These are phyloP conservation scores for Ogataea salicorniae DNA, from an alignment of 805 yeast species.

Conservation along the genomic window DNA sequence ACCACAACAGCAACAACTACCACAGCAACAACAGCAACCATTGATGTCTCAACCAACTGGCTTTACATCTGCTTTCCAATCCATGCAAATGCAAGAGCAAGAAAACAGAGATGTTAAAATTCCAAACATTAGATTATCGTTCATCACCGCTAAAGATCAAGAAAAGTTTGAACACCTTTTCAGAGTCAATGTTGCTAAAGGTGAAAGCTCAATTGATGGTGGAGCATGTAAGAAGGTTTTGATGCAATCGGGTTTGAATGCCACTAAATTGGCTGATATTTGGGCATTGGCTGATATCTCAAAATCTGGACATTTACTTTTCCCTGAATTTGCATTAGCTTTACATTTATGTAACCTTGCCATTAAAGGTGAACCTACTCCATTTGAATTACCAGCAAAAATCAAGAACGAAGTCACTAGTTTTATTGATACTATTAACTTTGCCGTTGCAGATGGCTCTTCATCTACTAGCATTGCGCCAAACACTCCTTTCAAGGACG, in stretches of 20 bases:
- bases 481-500: slow-evolving; percentile 10
- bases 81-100: slow-evolving; percentile 12
- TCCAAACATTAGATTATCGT: slow-evolving; percentile 75
- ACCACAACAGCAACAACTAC: slow-evolving; percentile 11
- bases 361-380: slow-evolving; percentile 73
- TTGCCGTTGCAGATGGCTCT: slow-evolving; percentile 56
- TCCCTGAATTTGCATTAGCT: slow-evolving; percentile 92
- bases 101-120: slow-evolving; percentile 58
- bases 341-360: slow-evolving; percentile 80
- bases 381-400: slow-evolving; percentile 63
- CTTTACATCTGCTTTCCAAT: slow-evolving; percentile 30
- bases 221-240: slow-evolving; percentile 74
- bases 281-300: slow-evolving; percentile 92
- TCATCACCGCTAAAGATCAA: slow-evolving; percentile 82
- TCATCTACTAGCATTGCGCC: neutral
- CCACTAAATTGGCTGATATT: slow-evolving; percentile 72
- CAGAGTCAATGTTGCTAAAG: slow-evolving; percentile 66
- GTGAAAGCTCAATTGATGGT: slow-evolving; percentile 66
- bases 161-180: slow-evolving; percentile 80
- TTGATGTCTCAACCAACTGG: slow-evolving; percentile 44
- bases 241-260: slow-evolving; percentile 71
- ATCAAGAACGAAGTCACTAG: slow-evolving; percentile 81
- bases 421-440: slow-evolving; percentile 83
- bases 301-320: slow-evolving; percentile 76
- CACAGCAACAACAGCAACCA: slow-evolving; percentile 22